phyloP scores from a whole-genome alignment of 2,329 filamentous ascomycete genomes.

The Colletotrichum siamense region DNA sequence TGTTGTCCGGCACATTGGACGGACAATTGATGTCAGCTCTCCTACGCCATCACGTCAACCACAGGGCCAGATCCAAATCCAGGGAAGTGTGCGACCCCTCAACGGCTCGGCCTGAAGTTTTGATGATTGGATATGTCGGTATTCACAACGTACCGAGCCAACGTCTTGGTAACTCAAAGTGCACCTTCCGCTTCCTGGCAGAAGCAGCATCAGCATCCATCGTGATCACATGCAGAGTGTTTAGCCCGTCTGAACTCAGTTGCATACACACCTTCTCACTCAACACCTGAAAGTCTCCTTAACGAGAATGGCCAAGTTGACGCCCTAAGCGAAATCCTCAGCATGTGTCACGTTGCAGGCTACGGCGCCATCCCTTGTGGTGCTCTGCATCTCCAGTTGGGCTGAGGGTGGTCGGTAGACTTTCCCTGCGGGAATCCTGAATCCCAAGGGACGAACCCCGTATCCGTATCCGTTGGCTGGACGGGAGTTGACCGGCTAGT shows the following conservation, averaged over 20 bases:
- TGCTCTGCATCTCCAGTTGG: background rate
- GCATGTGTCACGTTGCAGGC: background rate
- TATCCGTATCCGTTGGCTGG: slow-evolving; percentile 13
- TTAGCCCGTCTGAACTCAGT: background rate
- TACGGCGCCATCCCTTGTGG: background rate
- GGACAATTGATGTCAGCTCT: background rate
- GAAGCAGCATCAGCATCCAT: background rate
- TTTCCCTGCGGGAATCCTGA: background rate
- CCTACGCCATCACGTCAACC: background rate
- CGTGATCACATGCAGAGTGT: background rate
- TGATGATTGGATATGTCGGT: background rate
- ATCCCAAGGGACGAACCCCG: slow-evolving; percentile 11
- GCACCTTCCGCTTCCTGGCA: background rate
- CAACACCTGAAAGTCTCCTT: background rate
- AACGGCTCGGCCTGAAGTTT: background rate
- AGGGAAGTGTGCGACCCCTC: background rate
- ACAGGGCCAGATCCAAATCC: background rate
- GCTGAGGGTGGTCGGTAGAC: background rate
- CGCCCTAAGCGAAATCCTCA: background rate
- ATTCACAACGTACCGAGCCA: background rate
- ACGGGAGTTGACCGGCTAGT: background rate
- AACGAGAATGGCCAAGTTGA: background rate
- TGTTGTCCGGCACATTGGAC: background rate
- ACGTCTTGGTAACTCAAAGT: background rate
- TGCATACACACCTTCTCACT: background rate